These are phyloP conservation scores for Cucumis variabilis DNA, from an alignment of 331 rosid genomes.

Conservation along the genomic window DNA sequence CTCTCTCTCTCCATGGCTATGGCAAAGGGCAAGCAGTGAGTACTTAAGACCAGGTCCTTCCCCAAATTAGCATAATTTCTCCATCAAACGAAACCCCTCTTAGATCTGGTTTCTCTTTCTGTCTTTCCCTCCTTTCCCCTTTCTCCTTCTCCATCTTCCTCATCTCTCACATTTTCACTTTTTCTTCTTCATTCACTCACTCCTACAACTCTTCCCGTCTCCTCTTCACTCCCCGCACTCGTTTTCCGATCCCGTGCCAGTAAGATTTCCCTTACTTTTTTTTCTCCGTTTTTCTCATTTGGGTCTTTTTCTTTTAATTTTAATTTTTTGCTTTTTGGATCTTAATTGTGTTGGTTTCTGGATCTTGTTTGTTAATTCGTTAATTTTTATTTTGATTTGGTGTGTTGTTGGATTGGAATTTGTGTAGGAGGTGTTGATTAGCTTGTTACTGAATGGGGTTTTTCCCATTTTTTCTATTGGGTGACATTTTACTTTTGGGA, in stretches of 20 bases:
- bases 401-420: background rate
- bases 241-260: background rate
- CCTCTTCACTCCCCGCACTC: background rate
- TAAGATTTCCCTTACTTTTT: background rate
- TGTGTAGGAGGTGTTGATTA: background rate
- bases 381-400: background rate
- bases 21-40: background rate
- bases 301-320: background rate
- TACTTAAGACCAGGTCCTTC: constrained; percentile 30
- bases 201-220: background rate
- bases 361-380: constrained; percentile 18
- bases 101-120: constrained; percentile 32
- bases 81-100: background rate
- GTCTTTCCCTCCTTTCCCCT: background rate
- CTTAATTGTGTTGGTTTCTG: background rate
- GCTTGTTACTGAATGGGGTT: background rate
- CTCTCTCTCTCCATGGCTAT: constrained; percentile 20
- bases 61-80: constrained; percentile 9
- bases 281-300: background rate
- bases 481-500: background rate
- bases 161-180: background rate
- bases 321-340: background rate
- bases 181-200: background rate
- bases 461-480: background rate
- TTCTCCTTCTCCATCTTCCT: background rate